Evolutionary conservation across 495 filamentous ascomycete species (phyloP), one percentile per base, ranked within the genome.

Genomic region (Saxispiralis lemnorum): DNA sequence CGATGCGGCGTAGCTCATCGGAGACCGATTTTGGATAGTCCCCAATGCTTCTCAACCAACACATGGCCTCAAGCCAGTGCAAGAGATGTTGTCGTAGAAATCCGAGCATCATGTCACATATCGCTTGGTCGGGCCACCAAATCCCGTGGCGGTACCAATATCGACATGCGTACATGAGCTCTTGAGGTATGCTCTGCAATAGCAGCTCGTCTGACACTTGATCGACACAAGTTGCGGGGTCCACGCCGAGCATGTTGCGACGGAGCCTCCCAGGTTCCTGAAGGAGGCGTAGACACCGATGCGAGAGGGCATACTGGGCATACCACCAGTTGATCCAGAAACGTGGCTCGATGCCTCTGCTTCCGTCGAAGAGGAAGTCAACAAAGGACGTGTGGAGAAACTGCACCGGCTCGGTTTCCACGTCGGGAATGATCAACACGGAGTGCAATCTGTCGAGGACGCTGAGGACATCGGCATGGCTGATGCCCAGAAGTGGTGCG

Each of bases 381-480:
- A 62, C 64, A 47, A 73, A 69, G 17, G 66, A 69, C 13, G 55
- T 59, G 46, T 73, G 66, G 28, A 62, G 61, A 1, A 64, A 51
- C 15, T 57, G 56, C 24, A 71, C 37, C 6, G 56, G 57, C 9
- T 20, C n/a, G 16, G 41, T 34, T 14, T 34, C 0, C 20, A 62
- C 43, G 2, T 55, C 37, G 38, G 60, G 56, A 32, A 66, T 51
- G 41, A 54, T 43, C 1, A 69, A 47, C 34, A 66, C 55, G 10
- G 61, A 53, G 39, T 59, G 57, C 18, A 64, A 51, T 11, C 41
- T 35, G 18, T 45, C 41, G 19, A 63, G 55, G 20, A 32, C 34
- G 43, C 24, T 4, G 24, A 28, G 9, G 5, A 28, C 24, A 28
- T 28, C 24, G 9, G 4, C 24, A 9, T 9, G 24, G 24, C 9